A percentile compares a stretch with the other conserved stretches of the same genome.
Conservation (phyloP, 208 protist genomes). For the Leishmania amazonensis region DNA sequence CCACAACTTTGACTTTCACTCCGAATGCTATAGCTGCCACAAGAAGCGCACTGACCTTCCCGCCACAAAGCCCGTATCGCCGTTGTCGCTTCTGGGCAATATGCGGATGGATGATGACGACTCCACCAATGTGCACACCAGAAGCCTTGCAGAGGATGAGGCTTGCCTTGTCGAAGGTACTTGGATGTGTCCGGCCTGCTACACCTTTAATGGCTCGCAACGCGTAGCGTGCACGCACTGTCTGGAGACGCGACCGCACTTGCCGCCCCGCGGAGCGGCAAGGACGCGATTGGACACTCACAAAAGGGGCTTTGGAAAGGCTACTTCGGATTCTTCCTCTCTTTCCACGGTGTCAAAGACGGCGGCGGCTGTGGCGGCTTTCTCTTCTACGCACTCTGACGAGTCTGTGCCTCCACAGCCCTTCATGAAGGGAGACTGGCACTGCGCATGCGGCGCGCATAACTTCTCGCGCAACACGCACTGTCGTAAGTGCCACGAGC, state of each 20-base stretch:
- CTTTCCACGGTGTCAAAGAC: background rate
- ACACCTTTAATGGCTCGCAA: slow-evolving; percentile 28
- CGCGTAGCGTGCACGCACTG: slow-evolving; percentile 24
- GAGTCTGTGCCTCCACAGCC: slow-evolving; percentile 6
- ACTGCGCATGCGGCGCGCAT: slow-evolving; percentile 68
- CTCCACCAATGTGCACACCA: background rate
- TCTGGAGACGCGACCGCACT: background rate
- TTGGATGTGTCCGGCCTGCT: slow-evolving; percentile 28
- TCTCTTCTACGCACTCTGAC: background rate
- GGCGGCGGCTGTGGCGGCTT: no score
- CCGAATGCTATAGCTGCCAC: slow-evolving; percentile 69
- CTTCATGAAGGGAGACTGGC: slow-evolving; percentile 59
- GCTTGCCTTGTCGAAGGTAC: slow-evolving; percentile 9
- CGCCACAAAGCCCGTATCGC: background rate
- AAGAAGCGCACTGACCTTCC: slow-evolving; percentile 7
- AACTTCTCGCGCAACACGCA: slow-evolving; percentile 63
- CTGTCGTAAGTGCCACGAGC: slow-evolving; percentile 41
- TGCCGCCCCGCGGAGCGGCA: background rate
- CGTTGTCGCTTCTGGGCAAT: slow-evolving; percentile 13
- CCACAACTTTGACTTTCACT: slow-evolving; percentile 64
- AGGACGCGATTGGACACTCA: background rate
- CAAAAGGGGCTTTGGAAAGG: background rate
- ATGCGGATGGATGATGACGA: background rate
- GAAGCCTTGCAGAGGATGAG: background rate
- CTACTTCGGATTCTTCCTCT: background rate